phyloP scores from a whole-genome alignment of 2,329 filamentous ascomycete species.

The Calonectria multiphialidica region DNA sequence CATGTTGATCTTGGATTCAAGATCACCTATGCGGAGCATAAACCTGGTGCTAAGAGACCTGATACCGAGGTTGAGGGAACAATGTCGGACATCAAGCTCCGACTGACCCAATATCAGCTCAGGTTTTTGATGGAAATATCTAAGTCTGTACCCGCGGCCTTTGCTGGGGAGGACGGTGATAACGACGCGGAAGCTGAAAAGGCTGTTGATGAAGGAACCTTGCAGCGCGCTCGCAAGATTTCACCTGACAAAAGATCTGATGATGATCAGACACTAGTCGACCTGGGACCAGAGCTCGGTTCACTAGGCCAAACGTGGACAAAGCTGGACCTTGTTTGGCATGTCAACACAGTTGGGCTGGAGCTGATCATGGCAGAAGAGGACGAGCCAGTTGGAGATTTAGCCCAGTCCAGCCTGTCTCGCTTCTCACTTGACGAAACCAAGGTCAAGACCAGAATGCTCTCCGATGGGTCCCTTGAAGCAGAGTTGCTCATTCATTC shows the following conservation, averaged over 20 bases:
- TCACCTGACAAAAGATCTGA: conserved; percentile 46
- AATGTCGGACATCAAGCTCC: conserved; percentile 93
- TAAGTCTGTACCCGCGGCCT: conserved; percentile 87
- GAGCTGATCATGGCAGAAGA: conserved; percentile 86
- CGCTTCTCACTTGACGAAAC: conserved; percentile 96
- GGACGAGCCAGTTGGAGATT: conserved; percentile 80
- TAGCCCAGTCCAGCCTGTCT: conserved; percentile 86
- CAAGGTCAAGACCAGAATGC: conserved; percentile 90
- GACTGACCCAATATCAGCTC: conserved; percentile 90
- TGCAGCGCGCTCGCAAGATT: conserved; percentile 61
- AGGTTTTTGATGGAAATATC: conserved; percentile 91
- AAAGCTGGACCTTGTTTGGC: conserved; percentile 92
- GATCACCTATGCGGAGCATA: conserved; percentile 92
- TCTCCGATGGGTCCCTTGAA: conserved; percentile 91
- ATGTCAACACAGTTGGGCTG: conserved; percentile 86
- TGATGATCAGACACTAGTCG: conserved; percentile 58
- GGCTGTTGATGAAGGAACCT: conserved; percentile 73
- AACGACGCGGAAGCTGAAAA: conserved; percentile 80
- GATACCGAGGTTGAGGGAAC: conserved; percentile 92
- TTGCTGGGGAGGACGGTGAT: conserved; percentile 76
- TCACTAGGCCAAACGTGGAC: conserved; percentile 83
- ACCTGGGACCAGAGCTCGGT: conserved; percentile 78
- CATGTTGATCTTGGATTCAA: conserved; percentile 95
- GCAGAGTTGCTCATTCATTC: conserved; percentile 94
- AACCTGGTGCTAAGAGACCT: conserved; percentile 79